A percentile compares a stretch with the other conserved stretches of the same genome.
Conservation (phyloP, 2,329 filamentous ascomycete genomes). For the Penicillium sp. region DNA sequence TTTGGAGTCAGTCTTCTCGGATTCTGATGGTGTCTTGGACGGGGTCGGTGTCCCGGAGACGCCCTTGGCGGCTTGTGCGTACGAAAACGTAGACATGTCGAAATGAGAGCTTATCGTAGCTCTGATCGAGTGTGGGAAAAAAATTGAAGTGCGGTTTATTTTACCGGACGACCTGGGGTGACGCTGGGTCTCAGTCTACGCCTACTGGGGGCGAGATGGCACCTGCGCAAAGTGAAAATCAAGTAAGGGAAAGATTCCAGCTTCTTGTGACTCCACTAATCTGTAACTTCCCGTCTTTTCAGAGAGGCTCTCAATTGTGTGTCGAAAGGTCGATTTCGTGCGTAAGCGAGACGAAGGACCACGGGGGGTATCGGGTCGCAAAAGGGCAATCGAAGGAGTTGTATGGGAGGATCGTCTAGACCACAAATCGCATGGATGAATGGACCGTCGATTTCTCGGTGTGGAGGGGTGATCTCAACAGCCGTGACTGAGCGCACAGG, state of each 20-base stretch:
- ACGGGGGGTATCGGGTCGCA: conserved; percentile 8
- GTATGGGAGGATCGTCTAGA: conserved; percentile 19
- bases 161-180: conserved; percentile 26
- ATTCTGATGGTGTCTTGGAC: conserved; percentile 42
- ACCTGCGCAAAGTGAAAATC: conserved; percentile 29
- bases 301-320: conserved; percentile 21
- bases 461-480: conserved; percentile 13
- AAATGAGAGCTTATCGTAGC: conserved; percentile 45
- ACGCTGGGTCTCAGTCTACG: conserved; percentile 24
- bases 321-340: neutral
- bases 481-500: conserved; percentile 15
- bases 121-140: conserved; percentile 4
- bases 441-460: conserved; percentile 6
- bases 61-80: conserved; percentile 92
- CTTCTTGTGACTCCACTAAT: conserved; percentile 33
- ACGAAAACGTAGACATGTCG: conserved; percentile 71
- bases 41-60: conserved; percentile 53
- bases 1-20: conserved; percentile 31
- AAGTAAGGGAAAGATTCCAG: conserved; percentile 26
- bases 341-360: conserved; percentile 1
- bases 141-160: conserved; percentile 20
- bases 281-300: conserved; percentile 28
- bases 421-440: conserved; percentile 30
- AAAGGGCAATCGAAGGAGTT: conserved; percentile 2
- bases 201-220: conserved; percentile 24